Base-by-base conservation (phyloP, 2,329 filamentous ascomycete genomes). In the Fusarium denticulatum region DNA sequence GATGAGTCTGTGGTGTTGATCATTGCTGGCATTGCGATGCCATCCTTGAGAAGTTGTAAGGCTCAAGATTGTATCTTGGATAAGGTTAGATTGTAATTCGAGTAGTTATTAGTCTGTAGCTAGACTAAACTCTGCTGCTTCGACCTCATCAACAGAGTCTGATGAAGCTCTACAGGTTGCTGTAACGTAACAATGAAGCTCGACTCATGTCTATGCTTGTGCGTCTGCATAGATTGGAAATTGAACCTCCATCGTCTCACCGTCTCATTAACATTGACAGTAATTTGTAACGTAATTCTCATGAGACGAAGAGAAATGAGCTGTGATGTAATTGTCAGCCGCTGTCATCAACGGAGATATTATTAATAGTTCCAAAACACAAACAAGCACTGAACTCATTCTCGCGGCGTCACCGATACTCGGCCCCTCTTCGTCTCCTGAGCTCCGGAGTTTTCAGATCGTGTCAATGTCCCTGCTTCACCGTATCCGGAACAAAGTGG, bases 391-490 rank as follows among this genome's bases (percentile, higher is more conserved):
- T 68, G 32, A 49, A 62, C 39, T 58, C 56, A 43, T 59, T 57
- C 32, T 60, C 26, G 56, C 72, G 72, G 72, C 50, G 49, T 67
- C 66, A 37, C 72, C 72, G 72, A 74, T 53, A 43, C 24, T 67
- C 59, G 72, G 72, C 69, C 69, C 69, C 69, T 74, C 72, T 67
- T 53, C 39, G 52, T 67, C 55, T 50, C 58, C 45, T 67, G 62
- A 57, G 22, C 56, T 66, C 72, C 72, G 72, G 64, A 60, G 64
- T 50, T 39, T 57, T 47, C 47, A 64, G 43, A 61, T 59, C 65
- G 61, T 56, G 49, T 57, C 42, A 61, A 57, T 69, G 67, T 60
- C 72, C 72, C 47, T 73, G 69, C 61, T 53, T 47, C 60, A 10
- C 47, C 39, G 50, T 49, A 45, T 18, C 37, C 50, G 30, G 60